These are phyloP conservation scores for Solanum peruvianum DNA, from an alignment of 257 asterid species.

Conservation along the genomic window DNA sequence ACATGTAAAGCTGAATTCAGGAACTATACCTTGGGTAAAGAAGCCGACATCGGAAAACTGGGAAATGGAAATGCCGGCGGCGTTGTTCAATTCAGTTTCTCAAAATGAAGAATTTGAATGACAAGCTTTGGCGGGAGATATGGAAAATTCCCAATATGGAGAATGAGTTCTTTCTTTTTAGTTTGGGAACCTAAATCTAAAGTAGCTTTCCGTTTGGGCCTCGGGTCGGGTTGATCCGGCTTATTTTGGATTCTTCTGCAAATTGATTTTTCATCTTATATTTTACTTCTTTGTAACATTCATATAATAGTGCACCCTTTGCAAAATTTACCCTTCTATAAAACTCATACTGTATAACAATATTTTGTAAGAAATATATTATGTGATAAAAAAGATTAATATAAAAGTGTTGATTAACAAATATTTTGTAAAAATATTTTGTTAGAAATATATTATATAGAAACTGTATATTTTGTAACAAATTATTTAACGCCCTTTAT, in stretches of 20 bases:
- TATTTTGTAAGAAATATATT: too few relatives aligned
- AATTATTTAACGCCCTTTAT: not conserved
- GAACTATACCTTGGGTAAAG: not conserved
- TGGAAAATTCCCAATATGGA: not conserved
- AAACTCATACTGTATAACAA: too few relatives aligned
- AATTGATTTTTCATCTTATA: not conserved
- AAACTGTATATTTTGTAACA: not conserved
- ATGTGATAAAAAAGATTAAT: too few relatives aligned
- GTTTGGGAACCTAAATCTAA: not conserved
- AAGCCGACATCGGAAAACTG: not conserved
- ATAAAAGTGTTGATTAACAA: too few relatives aligned
- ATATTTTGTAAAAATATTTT: too few relatives aligned
- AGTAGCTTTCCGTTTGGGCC: not conserved
- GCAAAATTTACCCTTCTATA: not conserved
- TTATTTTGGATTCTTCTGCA: not conserved
- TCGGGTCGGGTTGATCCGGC: not conserved
- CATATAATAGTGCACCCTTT: not conserved
- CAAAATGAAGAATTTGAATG: not conserved
- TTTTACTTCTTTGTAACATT: not conserved
- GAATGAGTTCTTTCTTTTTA: not conserved
- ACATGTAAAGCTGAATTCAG: not conserved
- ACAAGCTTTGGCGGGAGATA: not conserved
- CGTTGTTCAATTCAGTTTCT: not conserved
- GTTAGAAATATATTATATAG: too few relatives aligned
- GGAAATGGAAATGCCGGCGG: not conserved